phyloP scores from a whole-genome alignment of 225 moss, liverwort and hornwort genomes.

The Lunularia cruciata region DNA sequence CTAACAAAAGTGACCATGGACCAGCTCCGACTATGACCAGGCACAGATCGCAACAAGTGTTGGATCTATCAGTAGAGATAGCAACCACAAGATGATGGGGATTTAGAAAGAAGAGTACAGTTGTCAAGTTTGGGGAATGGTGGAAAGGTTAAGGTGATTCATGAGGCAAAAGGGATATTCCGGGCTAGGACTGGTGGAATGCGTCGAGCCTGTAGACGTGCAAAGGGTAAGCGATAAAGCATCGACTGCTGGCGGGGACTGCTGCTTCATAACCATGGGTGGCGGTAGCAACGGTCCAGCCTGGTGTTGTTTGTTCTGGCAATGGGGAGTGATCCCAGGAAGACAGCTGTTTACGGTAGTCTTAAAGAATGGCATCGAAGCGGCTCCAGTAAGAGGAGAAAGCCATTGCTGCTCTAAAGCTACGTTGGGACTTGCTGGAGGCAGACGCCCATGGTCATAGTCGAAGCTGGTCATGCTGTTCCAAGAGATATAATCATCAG shows the following conservation, averaged over 20 bases:
- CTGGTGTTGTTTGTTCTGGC: neutral
- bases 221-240: constrained; percentile 38
- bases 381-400: neutral
- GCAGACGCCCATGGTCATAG: neutral
- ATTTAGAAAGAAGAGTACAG: no score
- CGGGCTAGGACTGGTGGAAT: constrained; percentile 1
- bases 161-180: constrained; percentile 1
- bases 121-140: neutral
- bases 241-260: constrained; percentile 27
- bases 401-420: neutral
- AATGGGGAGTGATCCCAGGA: neutral
- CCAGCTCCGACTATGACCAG: no score
- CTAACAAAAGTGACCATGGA: no score
- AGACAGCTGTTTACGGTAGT: neutral
- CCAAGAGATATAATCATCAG: neutral
- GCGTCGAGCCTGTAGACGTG: constrained; percentile 26
- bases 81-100: no score
- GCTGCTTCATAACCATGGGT: neutral
- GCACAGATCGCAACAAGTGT: no score
- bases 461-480: neutral
- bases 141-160: neutral
- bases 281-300: neutral
- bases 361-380: neutral
- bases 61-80: no score
- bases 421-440: neutral